These are phyloP conservation scores for Schizothecium vesticola DNA, from an alignment of 495 filamentous ascomycete species.

Conservation along the genomic window DNA sequence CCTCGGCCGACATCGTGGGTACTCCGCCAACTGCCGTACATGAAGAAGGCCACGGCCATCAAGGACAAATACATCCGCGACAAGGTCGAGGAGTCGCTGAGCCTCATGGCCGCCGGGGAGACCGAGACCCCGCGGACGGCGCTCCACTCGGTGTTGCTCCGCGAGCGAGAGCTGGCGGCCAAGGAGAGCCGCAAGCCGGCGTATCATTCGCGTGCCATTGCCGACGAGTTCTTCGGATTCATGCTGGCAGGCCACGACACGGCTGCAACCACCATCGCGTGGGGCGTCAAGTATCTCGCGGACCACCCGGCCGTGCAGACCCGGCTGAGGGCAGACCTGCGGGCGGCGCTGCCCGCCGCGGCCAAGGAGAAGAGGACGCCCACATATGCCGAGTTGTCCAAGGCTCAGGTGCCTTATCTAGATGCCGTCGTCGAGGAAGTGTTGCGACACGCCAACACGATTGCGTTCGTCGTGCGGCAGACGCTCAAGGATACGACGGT, in stretches of 20 bases:
- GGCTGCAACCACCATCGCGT: conserved; percentile 19
- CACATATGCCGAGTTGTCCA: conserved; percentile 19
- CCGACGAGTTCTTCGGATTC: conserved; percentile 32
- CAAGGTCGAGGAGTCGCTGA: conserved; percentile 18
- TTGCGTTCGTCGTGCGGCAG: conserved; percentile 20
- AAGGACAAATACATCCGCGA: conserved; percentile 22
- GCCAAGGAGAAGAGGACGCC: conserved; percentile 10
- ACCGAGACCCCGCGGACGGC: conserved; percentile 17
- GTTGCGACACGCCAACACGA: conserved; percentile 16
- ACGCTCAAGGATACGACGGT: conserved; percentile 31
- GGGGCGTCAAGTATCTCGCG: conserved; percentile 33
- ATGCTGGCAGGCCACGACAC: conserved; percentile 32
- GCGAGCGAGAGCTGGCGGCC: conserved; percentile 27
- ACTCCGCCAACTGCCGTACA: conserved; percentile 12
- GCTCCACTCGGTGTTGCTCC: conserved; percentile 34
- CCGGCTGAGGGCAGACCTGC: conserved; percentile 18
- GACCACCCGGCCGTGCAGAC: conserved; percentile 25
- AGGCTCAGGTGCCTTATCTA: conserved; percentile 24
- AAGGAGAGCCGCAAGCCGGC: conserved; percentile 28
- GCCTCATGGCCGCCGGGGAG: conserved; percentile 13
- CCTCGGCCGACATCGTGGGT: conserved; percentile 18
- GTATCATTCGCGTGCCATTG: conserved; percentile 22
- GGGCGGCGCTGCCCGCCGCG: conserved; percentile 13
- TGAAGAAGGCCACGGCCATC: conserved; percentile 14
- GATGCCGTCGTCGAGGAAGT: conserved; percentile 31